phyloP scores from a whole-genome alignment of 2,329 filamentous ascomycete species.

The Monosporascus cannonballus region DNA sequence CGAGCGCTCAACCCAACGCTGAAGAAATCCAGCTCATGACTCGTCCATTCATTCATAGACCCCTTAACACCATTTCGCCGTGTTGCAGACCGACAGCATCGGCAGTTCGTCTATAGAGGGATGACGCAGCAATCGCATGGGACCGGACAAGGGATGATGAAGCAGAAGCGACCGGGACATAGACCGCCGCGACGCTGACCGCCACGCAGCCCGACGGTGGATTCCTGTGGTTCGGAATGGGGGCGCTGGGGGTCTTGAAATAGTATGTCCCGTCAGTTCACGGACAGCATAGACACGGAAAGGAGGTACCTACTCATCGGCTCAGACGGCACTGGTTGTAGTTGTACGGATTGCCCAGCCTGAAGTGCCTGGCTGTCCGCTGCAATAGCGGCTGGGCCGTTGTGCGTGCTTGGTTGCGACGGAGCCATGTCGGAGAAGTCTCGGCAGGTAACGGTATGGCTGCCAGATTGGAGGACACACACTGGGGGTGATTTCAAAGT shows the following conservation, averaged over 20 bases:
- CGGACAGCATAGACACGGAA: background rate
- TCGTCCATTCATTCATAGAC: too few relatives aligned
- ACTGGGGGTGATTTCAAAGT: too few relatives aligned
- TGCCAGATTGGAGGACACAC: too few relatives aligned
- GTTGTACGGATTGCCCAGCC: background rate
- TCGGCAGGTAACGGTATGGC: too few relatives aligned
- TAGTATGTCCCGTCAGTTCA: too few relatives aligned
- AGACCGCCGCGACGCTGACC: constrained; percentile 19
- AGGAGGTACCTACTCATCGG: background rate
- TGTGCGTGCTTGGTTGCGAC: background rate
- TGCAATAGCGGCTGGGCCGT: background rate
- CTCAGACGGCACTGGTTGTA: background rate
- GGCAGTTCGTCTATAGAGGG: background rate
- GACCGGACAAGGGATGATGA: constrained; percentile 31
- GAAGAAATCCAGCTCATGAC: too few relatives aligned
- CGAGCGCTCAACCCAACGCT: too few relatives aligned
- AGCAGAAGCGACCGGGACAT: constrained; percentile 33
- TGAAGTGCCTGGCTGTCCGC: background rate
- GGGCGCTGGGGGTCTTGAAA: constrained; percentile 20
- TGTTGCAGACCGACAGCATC: too few relatives aligned
- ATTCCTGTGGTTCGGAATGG: constrained; percentile 15
- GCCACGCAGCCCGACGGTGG: constrained; percentile 17
- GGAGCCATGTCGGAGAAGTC: background rate
- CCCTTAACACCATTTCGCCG: too few relatives aligned
- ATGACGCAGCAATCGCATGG: constrained; percentile 34